Evolutionary conservation across 225 moss, liverwort and hornwort species (phyloP).

Genomic region (Polytrichum formosum): DNA sequence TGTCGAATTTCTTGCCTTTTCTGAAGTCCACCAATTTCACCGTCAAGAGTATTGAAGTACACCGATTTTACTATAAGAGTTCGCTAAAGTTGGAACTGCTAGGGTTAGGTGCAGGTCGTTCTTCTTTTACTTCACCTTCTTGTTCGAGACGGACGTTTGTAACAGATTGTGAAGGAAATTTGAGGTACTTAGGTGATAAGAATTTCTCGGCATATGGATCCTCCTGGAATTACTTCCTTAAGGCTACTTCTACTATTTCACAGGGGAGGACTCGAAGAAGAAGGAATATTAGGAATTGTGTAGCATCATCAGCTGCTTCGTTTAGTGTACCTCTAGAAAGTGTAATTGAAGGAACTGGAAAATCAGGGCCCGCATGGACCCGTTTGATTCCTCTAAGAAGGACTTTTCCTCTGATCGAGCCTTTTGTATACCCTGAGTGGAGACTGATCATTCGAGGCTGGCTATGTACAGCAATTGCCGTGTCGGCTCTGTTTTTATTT

Average conservation of each 20-base stretch:
- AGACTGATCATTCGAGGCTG: conserved; percentile 64
- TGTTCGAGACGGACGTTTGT: not conserved
- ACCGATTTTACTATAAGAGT: too few relatives aligned
- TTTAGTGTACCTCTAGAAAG: conserved; percentile 3
- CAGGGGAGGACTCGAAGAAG: not conserved
- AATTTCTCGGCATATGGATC: not conserved
- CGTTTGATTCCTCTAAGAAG: conserved; percentile 24
- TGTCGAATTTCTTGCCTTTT: too few relatives aligned
- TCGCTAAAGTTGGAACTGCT: not conserved
- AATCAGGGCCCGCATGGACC: conserved; percentile 13
- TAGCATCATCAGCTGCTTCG: not conserved
- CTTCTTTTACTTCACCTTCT: not conserved
- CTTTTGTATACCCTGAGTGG: conserved; percentile 57
- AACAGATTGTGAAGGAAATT: not conserved
- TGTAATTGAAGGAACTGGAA: not conserved
- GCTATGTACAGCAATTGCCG: conserved; percentile 69
- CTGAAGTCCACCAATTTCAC: too few relatives aligned
- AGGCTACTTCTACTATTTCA: too few relatives aligned
- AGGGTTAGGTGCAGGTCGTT: not conserved
- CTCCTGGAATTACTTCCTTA: not conserved
- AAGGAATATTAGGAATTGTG: not conserved
- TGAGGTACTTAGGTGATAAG: too few relatives aligned
- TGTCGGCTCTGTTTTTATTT: conserved; percentile 62
- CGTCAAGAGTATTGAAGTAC: too few relatives aligned
- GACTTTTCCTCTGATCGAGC: conserved; percentile 44